Evolutionary conservation across 1,284 basidiomycete genomes (phyloP), one percentile per base, ranked within the genome.

Genomic region (Microbotryomycetes sp.): DNA sequence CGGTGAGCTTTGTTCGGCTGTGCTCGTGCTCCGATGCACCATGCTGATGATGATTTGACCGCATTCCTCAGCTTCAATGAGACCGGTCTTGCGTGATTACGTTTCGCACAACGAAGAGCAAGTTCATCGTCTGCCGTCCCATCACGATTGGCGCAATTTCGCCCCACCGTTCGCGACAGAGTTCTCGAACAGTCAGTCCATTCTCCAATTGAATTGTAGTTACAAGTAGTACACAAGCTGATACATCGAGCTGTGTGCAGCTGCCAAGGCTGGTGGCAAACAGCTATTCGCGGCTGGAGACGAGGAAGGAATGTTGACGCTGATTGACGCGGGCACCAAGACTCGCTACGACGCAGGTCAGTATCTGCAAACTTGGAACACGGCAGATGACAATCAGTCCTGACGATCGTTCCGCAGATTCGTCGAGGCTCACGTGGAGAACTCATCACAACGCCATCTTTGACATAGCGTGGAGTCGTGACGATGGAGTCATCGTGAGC

Each of bases 401-500:
- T 28, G 2, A 32, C 6, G 19, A 16, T 3, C 53, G 1, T 31
- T 31, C n/a, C 5, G 45, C 49, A 67, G 67, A 63, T 6, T 58
- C 57, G 0, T 49, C 51, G 1, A 63, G 64, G 4, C 64, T 60
- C 23, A 60, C 67, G 4, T 70, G 71, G 32, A 58, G 59, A 22
- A 63, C 70, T 2, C 72, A 73, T 55, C 42, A 64, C 32, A 73
- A 72, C 49, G 71, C 72, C 28, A 57, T 73, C 29, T 73, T 72
- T 59, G 72, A 71, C 49, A 4, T 73, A 4, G 28, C 46, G 4
- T 73, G 71, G 71, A 64, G 61, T 25, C 12, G 45, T 7, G 67
- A 72, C 60, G 71, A 72, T 31, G n/a, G 29, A 4, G 25, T 57
- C 3, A 59, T 72, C 19, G 71, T 69, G 26, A 28, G 70, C 55